These are phyloP conservation scores for Ophiocordyceps unilateralis DNA, from an alignment of 2,329 filamentous ascomycete species.

Conservation along the genomic window DNA sequence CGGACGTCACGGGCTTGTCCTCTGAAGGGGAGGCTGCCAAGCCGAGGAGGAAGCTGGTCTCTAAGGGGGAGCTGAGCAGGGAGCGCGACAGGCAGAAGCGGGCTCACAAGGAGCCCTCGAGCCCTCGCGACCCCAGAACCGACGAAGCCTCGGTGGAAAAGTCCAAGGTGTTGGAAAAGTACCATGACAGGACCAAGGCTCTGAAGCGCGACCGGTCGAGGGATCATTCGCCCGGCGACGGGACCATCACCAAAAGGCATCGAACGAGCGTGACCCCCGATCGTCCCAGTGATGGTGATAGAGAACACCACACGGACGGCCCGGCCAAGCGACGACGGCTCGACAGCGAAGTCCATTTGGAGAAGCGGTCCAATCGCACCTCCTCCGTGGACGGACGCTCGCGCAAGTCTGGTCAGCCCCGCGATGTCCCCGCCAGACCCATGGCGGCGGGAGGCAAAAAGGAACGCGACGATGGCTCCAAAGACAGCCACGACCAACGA, in stretches of 20 bases:
- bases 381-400: constrained; percentile 28
- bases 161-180: constrained; percentile 31
- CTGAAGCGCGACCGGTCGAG: constrained; percentile 44
- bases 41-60: constrained; percentile 44
- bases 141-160: constrained; percentile 32
- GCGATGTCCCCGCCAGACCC: constrained; percentile 19
- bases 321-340: constrained; percentile 39
- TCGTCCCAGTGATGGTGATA: constrained; percentile 30
- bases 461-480: constrained; percentile 23
- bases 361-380: constrained; percentile 26
- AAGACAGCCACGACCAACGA: constrained; percentile 18
- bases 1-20: constrained; percentile 32
- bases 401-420: constrained; percentile 23
- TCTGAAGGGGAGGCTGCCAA: constrained; percentile 42
- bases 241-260: constrained; percentile 34
- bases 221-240: constrained; percentile 34
- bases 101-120: constrained; percentile 32
- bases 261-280: constrained; percentile 43
- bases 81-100: constrained; percentile 42
- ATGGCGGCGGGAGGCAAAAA: constrained; percentile 16
- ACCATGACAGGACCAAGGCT: constrained; percentile 42
- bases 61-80: constrained; percentile 42
- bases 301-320: constrained; percentile 28
- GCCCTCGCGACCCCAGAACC: constrained; percentile 29
- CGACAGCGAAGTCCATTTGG: constrained; percentile 30